Base-by-base conservation (phyloP, 805 yeast genomes). In the Cyberlindnera bimundalis region DNA sequence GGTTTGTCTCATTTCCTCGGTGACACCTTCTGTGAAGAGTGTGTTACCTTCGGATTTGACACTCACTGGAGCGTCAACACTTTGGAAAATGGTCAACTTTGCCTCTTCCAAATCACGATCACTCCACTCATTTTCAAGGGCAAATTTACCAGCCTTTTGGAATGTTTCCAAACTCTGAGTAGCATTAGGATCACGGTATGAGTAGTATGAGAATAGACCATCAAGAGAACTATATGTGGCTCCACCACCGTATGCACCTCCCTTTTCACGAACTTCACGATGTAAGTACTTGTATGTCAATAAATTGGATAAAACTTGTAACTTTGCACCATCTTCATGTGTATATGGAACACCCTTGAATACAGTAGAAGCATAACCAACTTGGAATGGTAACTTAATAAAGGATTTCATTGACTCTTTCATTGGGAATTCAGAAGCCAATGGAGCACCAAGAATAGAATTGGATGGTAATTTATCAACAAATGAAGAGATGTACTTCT, bases 201-300 rank as follows among this genome's bases (percentile, higher is more conserved):
- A 89, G 64, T 84, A 93, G 65, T 73, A 88, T 25, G 84, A 75
- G 55, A 91, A 78, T 3, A 81, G 53, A 0, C 97, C 98, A 37
- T 84, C 87, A 17, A 86, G 59, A 0, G 91, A 88, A 58, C 82
- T 85, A 60, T 81, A 93, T 7, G 76, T 66, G 5, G 95, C 84
- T 4, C 99, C 99, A 6, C 96, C 98, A 7, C 99, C 99, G 58
- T 93, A 93, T 0, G 99, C 99, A 44, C 99, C 99, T 42, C 96
- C 96, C 55, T 91, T 79, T 58, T 93, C 99, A 50, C 99, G 76
- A 28, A 93, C 79, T 48, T 89, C 96, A 11, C 87, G 76, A 61
- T 93, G 99, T 35, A 93, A 67, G 51, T 85, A 78, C 56, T 84
- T 86, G 64, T 83, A 90, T 0, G 96, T 82, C 51, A 89, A 61